These are phyloP conservation scores for Helotiales sp. DNA, from an alignment of 2,329 filamentous ascomycete genomes.

Conservation along the genomic window DNA sequence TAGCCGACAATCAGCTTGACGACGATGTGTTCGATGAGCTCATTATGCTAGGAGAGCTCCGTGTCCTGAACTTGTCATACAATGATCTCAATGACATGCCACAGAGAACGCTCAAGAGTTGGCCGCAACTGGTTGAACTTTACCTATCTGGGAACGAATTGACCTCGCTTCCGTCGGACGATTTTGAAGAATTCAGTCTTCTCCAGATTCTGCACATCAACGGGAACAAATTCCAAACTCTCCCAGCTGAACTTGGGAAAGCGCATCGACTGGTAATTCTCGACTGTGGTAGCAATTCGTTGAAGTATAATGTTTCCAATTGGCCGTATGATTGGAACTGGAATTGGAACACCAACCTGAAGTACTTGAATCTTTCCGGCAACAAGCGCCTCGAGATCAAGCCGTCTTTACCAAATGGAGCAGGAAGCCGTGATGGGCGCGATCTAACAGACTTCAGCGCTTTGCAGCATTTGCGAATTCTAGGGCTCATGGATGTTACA, in stretches of 20 bases:
- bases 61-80: constrained; percentile 91
- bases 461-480: constrained; percentile 79
- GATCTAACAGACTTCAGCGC: constrained; percentile 89
- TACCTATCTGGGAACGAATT: constrained; percentile 96
- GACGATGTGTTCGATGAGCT: constrained; percentile 96
- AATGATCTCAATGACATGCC: constrained; percentile 94
- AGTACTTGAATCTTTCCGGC: constrained; percentile 93
- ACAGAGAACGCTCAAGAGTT: constrained; percentile 82
- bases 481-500: constrained; percentile 98
- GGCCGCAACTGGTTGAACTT: constrained; percentile 88
- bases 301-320: constrained; percentile 99
- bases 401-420: constrained; percentile 72
- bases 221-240: constrained; percentile 95
- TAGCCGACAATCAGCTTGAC: constrained; percentile 92
- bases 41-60: constrained; percentile 78
- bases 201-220: constrained; percentile 94
- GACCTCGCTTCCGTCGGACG: constrained; percentile 88
- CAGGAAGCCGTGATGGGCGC: constrained; percentile 68
- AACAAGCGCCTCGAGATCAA: constrained; percentile 96
- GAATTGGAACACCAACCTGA: constrained; percentile 95
- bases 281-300: constrained; percentile 90
- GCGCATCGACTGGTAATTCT: constrained; percentile 90
- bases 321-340: constrained; percentile 99
- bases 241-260: constrained; percentile 93
- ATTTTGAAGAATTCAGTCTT: constrained; percentile 86